Evolutionary conservation across 1,139 yeast species (phyloP), one percentile per base, ranked within the genome.

Genomic region (Scheffersomyces parashehatae): DNA sequence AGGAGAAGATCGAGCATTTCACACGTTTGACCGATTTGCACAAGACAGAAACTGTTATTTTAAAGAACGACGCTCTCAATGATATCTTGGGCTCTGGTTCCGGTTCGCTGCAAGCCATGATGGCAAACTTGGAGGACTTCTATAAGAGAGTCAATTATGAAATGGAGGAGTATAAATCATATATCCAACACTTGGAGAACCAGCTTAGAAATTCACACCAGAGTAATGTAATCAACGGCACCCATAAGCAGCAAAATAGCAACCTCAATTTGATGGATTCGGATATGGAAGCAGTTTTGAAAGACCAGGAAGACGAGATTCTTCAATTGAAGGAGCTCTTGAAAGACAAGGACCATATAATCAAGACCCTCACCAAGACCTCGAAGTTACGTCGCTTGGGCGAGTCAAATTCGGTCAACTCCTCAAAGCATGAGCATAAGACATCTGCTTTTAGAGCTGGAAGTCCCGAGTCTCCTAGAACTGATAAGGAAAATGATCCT

Each of bases 331-430:
- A 77, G 54, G 85, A 81, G 47, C 72, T 78, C 40, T 64, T 88
- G 41, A 75, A 77, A 42, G 81, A 75, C 53, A 90, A 89, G 60
- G 96, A 89, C 53, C 83, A 84, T 40, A 83, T 90, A 49, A 88
- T 90, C 44, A 79, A 79, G 49, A 90, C 95, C 8, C 69, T 90
- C 39, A 81, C 83, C 36, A 79, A 83, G 44, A 78, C 85, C 1
- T 72, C 79, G 32, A 70, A 81, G 49, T 65, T 81, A 39, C 69
- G 86, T 31, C 73, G 75, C 39, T 55, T 75, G 37, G 77, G 71
- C 14, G 79, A 73, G 36, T 61, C 74, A 9, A 64, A 63, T 42
- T 44, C 63, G 5, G 39, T 54, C 7, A 63, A 59, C 35, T 24
- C 39, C 3, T 28, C 31, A 11, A 40, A 43, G 29, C 37, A 35